Base-by-base conservation (phyloP, 306 rosid genomes). In the Gastrolobium bilobum region DNA sequence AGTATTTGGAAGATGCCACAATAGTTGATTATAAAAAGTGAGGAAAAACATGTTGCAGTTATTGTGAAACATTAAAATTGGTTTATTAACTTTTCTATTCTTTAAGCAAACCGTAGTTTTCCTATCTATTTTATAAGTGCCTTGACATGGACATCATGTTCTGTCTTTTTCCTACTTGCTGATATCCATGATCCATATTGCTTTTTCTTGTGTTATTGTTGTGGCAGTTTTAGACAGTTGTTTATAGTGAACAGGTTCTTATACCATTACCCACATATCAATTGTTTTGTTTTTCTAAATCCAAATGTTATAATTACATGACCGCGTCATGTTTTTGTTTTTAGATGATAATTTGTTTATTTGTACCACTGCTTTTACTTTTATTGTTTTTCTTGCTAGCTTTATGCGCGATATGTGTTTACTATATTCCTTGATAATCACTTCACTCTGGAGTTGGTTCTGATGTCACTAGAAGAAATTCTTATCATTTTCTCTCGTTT, bases 171-270 rank as follows among this genome's bases (percentile, higher is more conserved):
- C 38, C 4, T 42, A n/a, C 34, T 37, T n/a, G 35, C 52, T 35
- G 14, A 15, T 57, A 43, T 30, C 7, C 30, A n/a, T 59, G 13
- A 7, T 73, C 60, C 40, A 51, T 10, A 61, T 33, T 52, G 50
- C 6, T 37, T 43, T 31, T 40, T 42, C 14, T 13, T 34, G 56
- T 34, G 56, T 34, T 7, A 35, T 70, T 69, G 11, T 59, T 13
- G 56, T 61, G 30, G 64, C 20, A 4, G 33, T 66, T 68, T 10
- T 46, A 10, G 26, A 20, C 26, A 20, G 46, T 46, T 11, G 15
- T 6, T 71, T 13, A 61, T 35, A 26, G 33, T 54, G 10, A 51
- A 20, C 56, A 64, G 75, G 30, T 33, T 72, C 51, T 8, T 47
- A 9, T 43, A 31, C 44, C 35, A 20, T 34, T 53, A 62, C 61